Conservation (phyloP, 768 basidiomycete species). For the Kwoniella sp. region DNA sequence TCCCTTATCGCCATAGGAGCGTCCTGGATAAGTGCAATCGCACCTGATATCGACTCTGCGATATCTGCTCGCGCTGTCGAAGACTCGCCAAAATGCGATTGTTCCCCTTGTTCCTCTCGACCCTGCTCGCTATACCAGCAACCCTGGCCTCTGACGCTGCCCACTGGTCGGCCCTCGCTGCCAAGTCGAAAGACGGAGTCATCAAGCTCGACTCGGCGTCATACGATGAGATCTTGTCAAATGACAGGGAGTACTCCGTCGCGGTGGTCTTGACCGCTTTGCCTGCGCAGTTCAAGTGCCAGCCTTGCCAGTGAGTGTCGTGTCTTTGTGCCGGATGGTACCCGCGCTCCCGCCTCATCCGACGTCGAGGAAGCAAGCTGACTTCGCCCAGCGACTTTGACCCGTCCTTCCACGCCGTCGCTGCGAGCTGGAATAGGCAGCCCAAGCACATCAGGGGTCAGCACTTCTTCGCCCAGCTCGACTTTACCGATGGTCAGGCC, state of each 20-base stretch:
- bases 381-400: slow-evolving; percentile 73
- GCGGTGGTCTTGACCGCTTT: slow-evolving; percentile 84
- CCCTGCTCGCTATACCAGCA: slow-evolving; percentile 13
- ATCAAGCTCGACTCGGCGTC: slow-evolving; percentile 70
- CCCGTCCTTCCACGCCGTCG: slow-evolving; percentile 74
- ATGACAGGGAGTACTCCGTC: slow-evolving; percentile 80
- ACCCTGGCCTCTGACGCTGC: slow-evolving; percentile 45
- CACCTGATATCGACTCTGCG: no score
- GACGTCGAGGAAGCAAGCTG: no score
- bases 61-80: no score
- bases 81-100: slow-evolving; percentile 16
- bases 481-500: slow-evolving; percentile 71
- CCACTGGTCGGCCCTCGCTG: slow-evolving; percentile 66
- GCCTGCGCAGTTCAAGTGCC: slow-evolving; percentile 71
- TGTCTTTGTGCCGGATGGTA: no score
- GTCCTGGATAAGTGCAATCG: no score
- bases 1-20: no score
- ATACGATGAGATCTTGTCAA: slow-evolving; percentile 69
- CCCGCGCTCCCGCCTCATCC: no score
- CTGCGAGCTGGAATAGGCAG: slow-evolving; percentile 71
- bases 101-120: slow-evolving; percentile 2
- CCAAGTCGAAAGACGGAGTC: slow-evolving; percentile 64
- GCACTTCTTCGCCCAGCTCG: slow-evolving; percentile 89
- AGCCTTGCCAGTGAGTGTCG: slow-evolving; percentile 78
- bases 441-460: slow-evolving; percentile 62